phyloP scores from a whole-genome alignment of 1,284 basidiomycete species.

The Sporisorium scitamineum region DNA sequence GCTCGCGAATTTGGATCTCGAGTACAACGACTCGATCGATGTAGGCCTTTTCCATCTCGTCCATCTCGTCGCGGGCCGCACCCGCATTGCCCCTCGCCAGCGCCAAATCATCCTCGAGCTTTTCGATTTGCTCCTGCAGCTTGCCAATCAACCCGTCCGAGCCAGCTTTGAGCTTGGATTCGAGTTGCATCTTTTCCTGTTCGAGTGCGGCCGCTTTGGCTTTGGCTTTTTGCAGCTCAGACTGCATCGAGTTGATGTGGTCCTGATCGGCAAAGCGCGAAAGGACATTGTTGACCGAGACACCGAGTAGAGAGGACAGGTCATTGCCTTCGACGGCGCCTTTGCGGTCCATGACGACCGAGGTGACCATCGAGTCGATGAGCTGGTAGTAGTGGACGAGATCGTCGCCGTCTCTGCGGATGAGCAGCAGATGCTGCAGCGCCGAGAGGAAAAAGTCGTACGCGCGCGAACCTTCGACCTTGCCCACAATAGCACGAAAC shows the following conservation, averaged over 20 bases:
- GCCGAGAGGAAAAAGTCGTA: constrained; percentile 89
- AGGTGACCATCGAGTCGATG: constrained; percentile 90
- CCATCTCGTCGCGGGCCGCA: constrained; percentile 74
- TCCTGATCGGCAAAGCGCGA: constrained; percentile 93
- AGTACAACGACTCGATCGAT: constrained; percentile 88
- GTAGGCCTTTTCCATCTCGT: constrained; percentile 82
- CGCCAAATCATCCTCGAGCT: constrained; percentile 83
- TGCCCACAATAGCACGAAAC: constrained; percentile 82
- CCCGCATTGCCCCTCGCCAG: constrained; percentile 80
- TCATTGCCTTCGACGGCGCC: constrained; percentile 75
- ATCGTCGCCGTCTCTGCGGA: constrained; percentile 81
- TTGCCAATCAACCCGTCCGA: constrained; percentile 85
- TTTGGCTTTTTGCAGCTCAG: constrained; percentile 80
- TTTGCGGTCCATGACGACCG: constrained; percentile 89
- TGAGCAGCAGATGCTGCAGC: constrained; percentile 90
- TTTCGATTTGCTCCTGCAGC: constrained; percentile 80
- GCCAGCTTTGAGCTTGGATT: constrained; percentile 83
- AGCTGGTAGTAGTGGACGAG: constrained; percentile 91
- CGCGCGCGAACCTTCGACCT: constrained; percentile 81
- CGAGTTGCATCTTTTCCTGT: constrained; percentile 73
- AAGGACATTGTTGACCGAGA: constrained; percentile 88
- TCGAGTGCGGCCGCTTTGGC: constrained; percentile 80
- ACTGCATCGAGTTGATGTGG: constrained; percentile 80
- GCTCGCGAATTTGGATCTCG: constrained; percentile 90
- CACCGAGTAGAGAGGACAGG: constrained; percentile 85